Percentiles rank a stretch among this genome's conserved stretches.
These are phyloP conservation scores for Quercus agrifolia DNA, from an alignment of 306 rosid genomes.

Conservation along the genomic window DNA sequence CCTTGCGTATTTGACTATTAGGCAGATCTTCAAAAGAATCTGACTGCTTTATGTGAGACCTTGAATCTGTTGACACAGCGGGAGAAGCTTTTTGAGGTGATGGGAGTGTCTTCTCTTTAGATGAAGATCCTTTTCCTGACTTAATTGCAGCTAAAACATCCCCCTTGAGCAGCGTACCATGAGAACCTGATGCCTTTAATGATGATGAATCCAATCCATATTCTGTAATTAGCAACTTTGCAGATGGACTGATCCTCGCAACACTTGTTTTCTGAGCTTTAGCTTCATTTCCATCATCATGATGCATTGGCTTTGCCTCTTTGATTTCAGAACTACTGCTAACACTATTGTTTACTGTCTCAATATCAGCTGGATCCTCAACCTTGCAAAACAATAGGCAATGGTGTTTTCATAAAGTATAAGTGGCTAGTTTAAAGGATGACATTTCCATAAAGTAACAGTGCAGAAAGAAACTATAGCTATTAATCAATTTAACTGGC, in stretches of 20 bases:
- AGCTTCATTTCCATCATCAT: constrained; percentile 37
- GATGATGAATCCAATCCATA: constrained; percentile 74
- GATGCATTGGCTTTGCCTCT: constrained; percentile 50
- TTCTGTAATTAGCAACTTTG: constrained; percentile 73
- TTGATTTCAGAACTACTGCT: constrained; percentile 43
- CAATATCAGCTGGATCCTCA: constrained; percentile 80
- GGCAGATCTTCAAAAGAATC: constrained; percentile 83
- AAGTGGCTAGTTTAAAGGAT: constrained; percentile 12
- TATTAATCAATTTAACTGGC: constrained; percentile 3
- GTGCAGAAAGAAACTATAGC: neutral
- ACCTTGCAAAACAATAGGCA: constrained; percentile 51
- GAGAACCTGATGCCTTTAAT: constrained; percentile 77
- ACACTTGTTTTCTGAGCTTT: constrained; percentile 38
- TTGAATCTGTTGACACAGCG: constrained; percentile 37
- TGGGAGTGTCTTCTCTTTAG: constrained; percentile 51
- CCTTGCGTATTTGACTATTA: constrained; percentile 95
- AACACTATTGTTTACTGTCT: constrained; percentile 54
- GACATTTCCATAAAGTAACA: constrained; percentile 3
- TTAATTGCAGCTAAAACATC: constrained; percentile 87
- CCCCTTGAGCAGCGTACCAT: constrained; percentile 85
- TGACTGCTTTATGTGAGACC: constrained; percentile 43
- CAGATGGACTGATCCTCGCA: constrained; percentile 85
- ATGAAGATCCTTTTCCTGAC: constrained; percentile 59
- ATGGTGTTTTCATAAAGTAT: constrained; percentile 27
- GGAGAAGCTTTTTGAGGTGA: constrained; percentile 47